Conservation (phyloP, 345 rosid genomes). For the Acer negundo region DNA sequence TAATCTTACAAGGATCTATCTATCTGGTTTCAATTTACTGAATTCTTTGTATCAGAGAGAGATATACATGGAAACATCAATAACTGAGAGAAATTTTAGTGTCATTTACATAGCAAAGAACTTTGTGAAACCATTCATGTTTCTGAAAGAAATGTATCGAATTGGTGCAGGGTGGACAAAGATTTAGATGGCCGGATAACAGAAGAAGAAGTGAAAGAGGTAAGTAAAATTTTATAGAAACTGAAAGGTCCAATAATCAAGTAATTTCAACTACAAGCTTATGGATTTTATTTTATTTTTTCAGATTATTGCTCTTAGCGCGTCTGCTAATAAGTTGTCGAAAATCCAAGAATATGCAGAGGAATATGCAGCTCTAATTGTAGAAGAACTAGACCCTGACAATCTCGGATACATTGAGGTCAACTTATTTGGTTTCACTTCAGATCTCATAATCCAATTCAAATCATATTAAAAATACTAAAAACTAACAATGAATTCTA, state of each 20-base stretch:
- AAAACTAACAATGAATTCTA: not conserved
- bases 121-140: not conserved
- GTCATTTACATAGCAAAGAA: not conserved
- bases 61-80: not conserved
- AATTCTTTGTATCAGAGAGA: not conserved
- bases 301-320: conserved; percentile 79
- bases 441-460: not conserved
- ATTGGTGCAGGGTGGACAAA: conserved; percentile 69
- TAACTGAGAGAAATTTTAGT: not conserved
- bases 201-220: conserved; percentile 80
- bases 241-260: not conserved
- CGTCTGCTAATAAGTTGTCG: conserved; percentile 75
- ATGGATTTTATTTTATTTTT: conserved; percentile 9
- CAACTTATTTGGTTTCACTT: not conserved
- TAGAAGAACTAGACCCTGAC: conserved; percentile 82
- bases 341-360: conserved; percentile 67
- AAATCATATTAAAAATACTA: not conserved
- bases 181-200: conserved; percentile 75
- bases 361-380: conserved; percentile 84
- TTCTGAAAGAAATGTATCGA: not conserved
- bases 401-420: conserved; percentile 82
- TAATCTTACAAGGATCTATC: not conserved
- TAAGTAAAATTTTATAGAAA: conserved; percentile 23
- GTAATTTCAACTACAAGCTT: not conserved
- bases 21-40: not conserved